Evolutionary conservation across 2,329 filamentous ascomycete species (phyloP), one percentile per base, ranked within the genome.

Genomic region (Didymella lethalis): DNA sequence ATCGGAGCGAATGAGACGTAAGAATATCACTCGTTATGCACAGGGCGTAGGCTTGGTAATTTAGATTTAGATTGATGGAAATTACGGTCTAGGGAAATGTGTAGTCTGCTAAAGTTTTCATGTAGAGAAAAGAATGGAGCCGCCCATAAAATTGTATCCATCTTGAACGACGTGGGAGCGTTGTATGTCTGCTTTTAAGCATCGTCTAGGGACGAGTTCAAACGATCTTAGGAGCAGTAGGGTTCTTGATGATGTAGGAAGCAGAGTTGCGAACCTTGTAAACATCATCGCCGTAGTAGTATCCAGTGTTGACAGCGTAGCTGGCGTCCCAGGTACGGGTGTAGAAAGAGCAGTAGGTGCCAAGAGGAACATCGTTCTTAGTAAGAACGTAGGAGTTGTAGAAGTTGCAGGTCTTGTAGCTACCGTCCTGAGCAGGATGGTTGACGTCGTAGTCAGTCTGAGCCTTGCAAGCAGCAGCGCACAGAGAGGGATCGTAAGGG

Each of bases 351-450:
- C 77, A 79, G 64, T 77, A 77, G 29, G 74, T 74, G n/a, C 75
- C 76, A 44, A 77, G 69, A 2, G 76, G 74, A 26, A 71, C 56
- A 16, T 67, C 70, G 50, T 75, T 74, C 52, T 75, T 69, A 29
- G 64, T 67, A 16, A 78, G 63, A n/a, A 79, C 69, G 51, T 79
- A 79, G 11, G 72, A 69, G 32, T 75, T 75, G 63, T 72, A 76
- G 66, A 77, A 77, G 61, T 76, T 77, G 70, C 77, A 78, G 36
- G 74, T 61, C 52, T 66, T 68, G 52, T 75, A 76, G 10, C 65
- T 67, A 18, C 71, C 72, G 23, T 68, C 64, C 7, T 62, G 11
- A 10, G 65, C 59, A 44, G 70, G 69, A 31, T 66, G 54, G 56
- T 72, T 65, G 29, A 68, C 63, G 59, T 79, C 73, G 61, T 75